Conservation (phyloP, 2,329 filamentous ascomycete genomes). For the Aspergillus sp. region DNA sequence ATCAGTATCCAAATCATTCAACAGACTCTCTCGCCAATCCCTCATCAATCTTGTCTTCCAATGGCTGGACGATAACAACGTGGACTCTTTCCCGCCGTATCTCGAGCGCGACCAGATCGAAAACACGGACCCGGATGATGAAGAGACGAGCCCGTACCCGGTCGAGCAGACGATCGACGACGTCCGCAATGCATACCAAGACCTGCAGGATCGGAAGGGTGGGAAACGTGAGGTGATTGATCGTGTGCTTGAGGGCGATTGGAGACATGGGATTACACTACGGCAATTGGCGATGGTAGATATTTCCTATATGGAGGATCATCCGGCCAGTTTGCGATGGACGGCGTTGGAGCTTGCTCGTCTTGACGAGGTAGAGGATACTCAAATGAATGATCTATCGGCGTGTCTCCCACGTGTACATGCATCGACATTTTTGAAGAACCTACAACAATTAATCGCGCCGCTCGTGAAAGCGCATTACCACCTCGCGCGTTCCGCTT, state of each 20-base stretch:
- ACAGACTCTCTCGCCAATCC: slow-evolving; percentile 63
- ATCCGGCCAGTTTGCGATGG: slow-evolving; percentile 47
- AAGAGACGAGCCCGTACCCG: slow-evolving; percentile 61
- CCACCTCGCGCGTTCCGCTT: slow-evolving; percentile 64
- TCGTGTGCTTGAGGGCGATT: slow-evolving; percentile 52
- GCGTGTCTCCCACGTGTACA: slow-evolving; percentile 62
- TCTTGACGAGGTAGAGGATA: slow-evolving; percentile 15
- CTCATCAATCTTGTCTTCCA: slow-evolving; percentile 65
- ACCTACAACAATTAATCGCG: slow-evolving; percentile 65
- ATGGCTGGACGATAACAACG: slow-evolving; percentile 67
- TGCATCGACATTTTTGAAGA: slow-evolving; percentile 69
- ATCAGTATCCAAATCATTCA: slow-evolving; percentile 59
- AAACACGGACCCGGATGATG: slow-evolving; percentile 52
- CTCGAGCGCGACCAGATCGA: slow-evolving; percentile 46
- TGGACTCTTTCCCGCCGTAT: slow-evolving; percentile 54
- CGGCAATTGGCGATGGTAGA: slow-evolving; percentile 51
- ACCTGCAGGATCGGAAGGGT: slow-evolving; percentile 50
- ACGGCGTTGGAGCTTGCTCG: slow-evolving; percentile 44
- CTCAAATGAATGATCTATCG: slow-evolving; percentile 25
- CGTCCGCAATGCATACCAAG: slow-evolving; percentile 58
- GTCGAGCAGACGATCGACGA: slow-evolving; percentile 59
- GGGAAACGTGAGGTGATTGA: slow-evolving; percentile 50
- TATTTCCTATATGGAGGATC: slow-evolving; percentile 48
- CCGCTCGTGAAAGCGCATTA: slow-evolving; percentile 80
- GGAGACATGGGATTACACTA: slow-evolving; percentile 49